Conservation (phyloP, 2,329 filamentous ascomycete species). For the Talaromyces marneffei region DNA sequence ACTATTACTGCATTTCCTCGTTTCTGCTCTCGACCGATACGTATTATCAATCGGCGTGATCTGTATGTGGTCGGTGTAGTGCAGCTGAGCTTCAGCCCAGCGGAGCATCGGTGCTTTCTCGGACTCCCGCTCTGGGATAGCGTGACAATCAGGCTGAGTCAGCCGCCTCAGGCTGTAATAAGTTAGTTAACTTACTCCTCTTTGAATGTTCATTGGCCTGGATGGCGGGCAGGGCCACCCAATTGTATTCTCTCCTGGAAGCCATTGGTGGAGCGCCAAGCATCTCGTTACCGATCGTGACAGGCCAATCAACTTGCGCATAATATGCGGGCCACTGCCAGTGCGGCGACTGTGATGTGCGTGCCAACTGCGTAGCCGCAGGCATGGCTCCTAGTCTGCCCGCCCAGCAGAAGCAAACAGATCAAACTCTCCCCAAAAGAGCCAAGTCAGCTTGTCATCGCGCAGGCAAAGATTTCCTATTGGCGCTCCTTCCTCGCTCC, state of each 20-base stretch:
- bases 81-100: too few species aligned
- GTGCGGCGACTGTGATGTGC: background rate
- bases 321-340: background rate
- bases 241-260: background rate
- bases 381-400: background rate
- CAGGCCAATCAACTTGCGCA: background rate
- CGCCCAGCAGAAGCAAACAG: background rate
- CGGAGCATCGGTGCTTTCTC: background rate
- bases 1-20: background rate
- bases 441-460: background rate
- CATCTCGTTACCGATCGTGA: background rate
- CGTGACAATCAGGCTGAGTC: background rate
- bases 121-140: background rate
- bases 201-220: background rate
- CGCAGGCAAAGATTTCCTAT: slow-evolving; percentile 4
- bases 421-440: background rate
- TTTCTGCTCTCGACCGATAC: too few species aligned
- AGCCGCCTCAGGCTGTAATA: background rate
- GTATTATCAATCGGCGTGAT: too few species aligned
- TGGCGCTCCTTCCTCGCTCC: background rate
- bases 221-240: background rate
- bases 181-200: too few species aligned
- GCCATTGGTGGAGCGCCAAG: slow-evolving; percentile 2
- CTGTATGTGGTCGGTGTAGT: too few species aligned
- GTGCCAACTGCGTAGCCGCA: slow-evolving; percentile 3